Conservation (phyloP, 208 protist genomes). For the Acanthamoeba healyi region DNA sequence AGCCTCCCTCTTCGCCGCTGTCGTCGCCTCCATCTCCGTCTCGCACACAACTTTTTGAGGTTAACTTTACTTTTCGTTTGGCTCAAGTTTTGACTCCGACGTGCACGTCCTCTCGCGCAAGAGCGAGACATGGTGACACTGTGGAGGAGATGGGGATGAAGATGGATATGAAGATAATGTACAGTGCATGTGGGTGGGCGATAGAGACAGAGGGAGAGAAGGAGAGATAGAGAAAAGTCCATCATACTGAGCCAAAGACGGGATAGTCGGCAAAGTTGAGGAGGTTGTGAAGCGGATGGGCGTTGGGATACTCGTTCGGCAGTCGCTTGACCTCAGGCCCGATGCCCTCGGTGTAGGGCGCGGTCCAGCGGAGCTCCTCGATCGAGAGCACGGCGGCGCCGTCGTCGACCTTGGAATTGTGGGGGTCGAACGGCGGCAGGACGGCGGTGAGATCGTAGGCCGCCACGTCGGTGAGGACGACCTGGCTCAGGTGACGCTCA, state of each 20-base stretch:
- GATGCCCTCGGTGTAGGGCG: neutral
- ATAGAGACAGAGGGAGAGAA: too few species aligned
- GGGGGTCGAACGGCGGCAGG: too few species aligned
- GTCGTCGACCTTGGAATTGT: neutral
- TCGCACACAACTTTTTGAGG: neutral
- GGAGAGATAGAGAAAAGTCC: neutral
- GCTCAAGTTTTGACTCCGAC: neutral
- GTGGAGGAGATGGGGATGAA: too few species aligned
- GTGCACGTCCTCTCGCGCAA: too few species aligned
- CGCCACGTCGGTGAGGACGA: neutral
- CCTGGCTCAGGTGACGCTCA: neutral
- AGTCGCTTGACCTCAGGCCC: neutral
- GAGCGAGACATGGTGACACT: too few species aligned
- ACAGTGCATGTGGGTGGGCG: too few species aligned
- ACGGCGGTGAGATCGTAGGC: neutral
- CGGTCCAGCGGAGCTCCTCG: constrained; percentile 30
- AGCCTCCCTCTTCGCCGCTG: constrained; percentile 71
- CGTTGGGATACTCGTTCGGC: neutral
- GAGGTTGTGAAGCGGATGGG: too few species aligned
- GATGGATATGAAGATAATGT: too few species aligned
- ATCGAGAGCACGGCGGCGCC: neutral
- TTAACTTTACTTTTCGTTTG: neutral
- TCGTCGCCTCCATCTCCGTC: too few species aligned
- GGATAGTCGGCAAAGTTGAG: too few species aligned
- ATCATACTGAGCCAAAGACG: too few species aligned